Percentiles rank a stretch among this genome's conserved stretches.
phyloP scores from a whole-genome alignment of 768 basidiomycete genomes.

The Lactarius hengduanensis region DNA sequence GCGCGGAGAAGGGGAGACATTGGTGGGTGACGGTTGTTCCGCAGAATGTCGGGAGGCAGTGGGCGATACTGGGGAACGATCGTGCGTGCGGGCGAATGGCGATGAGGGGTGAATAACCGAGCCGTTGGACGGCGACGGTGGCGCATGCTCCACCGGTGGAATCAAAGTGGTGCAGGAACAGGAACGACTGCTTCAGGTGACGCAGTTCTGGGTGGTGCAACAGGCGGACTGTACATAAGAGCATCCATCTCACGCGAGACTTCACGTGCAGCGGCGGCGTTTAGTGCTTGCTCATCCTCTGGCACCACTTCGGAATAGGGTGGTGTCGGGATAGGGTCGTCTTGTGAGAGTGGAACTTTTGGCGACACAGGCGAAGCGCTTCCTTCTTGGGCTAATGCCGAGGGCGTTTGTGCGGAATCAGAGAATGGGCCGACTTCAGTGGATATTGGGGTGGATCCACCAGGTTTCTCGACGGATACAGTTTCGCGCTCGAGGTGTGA shows the following conservation, averaged over 20 bases:
- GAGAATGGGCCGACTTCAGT: not conserved
- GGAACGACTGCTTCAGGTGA: conserved; percentile 32
- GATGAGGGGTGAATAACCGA: conserved; percentile 32
- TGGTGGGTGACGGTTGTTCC: conserved; percentile 1
- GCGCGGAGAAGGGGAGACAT: conserved; percentile 1
- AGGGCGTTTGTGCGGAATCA: conserved; percentile 1
- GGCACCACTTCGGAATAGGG: conserved; percentile 29
- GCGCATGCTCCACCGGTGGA: conserved; percentile 26
- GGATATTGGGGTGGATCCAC: not conserved
- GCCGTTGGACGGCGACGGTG: conserved; percentile 32
- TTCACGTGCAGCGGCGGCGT: conserved; percentile 68
- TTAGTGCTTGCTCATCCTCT: conserved; percentile 53
- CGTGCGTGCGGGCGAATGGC: conserved; percentile 17
- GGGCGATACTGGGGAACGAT: conserved; percentile 17
- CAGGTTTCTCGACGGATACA: not conserved
- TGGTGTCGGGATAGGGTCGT: conserved; percentile 18
- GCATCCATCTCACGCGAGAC: conserved; percentile 64
- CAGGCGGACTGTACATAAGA: conserved; percentile 42
- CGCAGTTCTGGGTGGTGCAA: conserved; percentile 21
- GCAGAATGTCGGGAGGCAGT: conserved; percentile 6
- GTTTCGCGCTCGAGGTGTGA: not conserved
- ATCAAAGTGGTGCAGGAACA: conserved; percentile 43
- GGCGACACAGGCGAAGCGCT: not conserved
- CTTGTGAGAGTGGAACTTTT: not conserved
- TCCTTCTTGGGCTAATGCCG: not conserved